phyloP scores from a whole-genome alignment of 1,139 yeast genomes.

The Kodamaea alishanica region DNA sequence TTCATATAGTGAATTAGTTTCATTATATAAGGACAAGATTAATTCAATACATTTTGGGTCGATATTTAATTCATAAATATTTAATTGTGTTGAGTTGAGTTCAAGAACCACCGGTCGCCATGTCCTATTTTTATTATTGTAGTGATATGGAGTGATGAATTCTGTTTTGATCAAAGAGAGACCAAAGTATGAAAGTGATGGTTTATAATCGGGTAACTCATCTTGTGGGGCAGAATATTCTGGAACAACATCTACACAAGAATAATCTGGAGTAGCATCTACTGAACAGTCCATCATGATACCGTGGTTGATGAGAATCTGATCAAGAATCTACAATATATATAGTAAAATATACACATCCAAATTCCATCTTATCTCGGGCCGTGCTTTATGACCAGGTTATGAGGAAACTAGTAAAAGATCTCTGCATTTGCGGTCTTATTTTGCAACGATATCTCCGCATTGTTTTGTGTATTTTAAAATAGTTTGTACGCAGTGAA shows the following conservation, averaged over 20 bases:
- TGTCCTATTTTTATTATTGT: slow-evolving; percentile 22
- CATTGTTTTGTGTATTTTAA: too few relatives aligned
- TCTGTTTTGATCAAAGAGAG: slow-evolving; percentile 35
- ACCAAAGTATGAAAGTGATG: slow-evolving; percentile 35
- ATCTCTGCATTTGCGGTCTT: too few relatives aligned
- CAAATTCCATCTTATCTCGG: too few relatives aligned
- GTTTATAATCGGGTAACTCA: slow-evolving; percentile 29
- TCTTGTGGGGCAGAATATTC: slow-evolving; percentile 24
- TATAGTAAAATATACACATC: too few relatives aligned
- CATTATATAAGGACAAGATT: slow-evolving; percentile 29
- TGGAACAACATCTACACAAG: slow-evolving; percentile 11
- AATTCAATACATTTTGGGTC: slow-evolving; percentile 24
- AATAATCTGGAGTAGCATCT: neutral
- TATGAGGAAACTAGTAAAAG: too few relatives aligned
- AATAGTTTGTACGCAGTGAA: too few relatives aligned
- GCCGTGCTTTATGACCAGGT: too few relatives aligned
- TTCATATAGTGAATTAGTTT: slow-evolving; percentile 25
- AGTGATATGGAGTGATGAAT: slow-evolving; percentile 37
- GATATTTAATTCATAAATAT: slow-evolving; percentile 34
- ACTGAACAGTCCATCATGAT: too few relatives aligned
- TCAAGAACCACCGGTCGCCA: slow-evolving; percentile 55
- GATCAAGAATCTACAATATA: too few relatives aligned
- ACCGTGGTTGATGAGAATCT: too few relatives aligned
- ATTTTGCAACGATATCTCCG: too few relatives aligned
- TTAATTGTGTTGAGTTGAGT: slow-evolving; percentile 55